These are phyloP conservation scores for Coemansia sp. DNA, from an alignment of 192 early-diverging fungal species.

Conservation along the genomic window DNA sequence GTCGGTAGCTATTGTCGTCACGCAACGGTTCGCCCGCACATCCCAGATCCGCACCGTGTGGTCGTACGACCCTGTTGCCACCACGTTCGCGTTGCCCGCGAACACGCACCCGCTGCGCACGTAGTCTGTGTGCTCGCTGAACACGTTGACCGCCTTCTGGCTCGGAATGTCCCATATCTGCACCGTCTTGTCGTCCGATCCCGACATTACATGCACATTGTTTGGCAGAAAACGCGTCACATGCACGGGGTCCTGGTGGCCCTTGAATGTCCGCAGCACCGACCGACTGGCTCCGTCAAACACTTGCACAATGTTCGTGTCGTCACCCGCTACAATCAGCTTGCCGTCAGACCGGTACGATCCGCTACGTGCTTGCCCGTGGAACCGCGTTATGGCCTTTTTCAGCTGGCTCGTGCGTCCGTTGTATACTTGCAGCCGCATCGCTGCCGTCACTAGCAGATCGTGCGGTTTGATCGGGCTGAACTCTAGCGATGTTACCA, in stretches of 20 bases:
- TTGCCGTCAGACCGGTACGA: conserved; percentile 83
- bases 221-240: conserved; percentile 78
- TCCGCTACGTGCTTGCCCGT: conserved; percentile 80
- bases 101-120: conserved; percentile 76
- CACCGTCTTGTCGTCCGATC: conserved; percentile 91
- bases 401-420: conserved; percentile 79
- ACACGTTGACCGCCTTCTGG: conserved; percentile 64
- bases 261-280: conserved; percentile 67
- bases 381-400: conserved; percentile 91
- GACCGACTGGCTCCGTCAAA: conserved; percentile 67
- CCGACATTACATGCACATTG: conserved; percentile 80
- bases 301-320: conserved; percentile 81
- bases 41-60: conserved; percentile 95
- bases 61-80: conserved; percentile 92
- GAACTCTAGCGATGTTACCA: conserved; percentile 81
- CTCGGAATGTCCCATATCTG: conserved; percentile 92
- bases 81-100: conserved; percentile 74
- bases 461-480: conserved; percentile 78
- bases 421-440: conserved; percentile 91
- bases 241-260: conserved; percentile 73
- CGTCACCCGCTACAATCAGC: conserved; percentile 91
- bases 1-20: conserved; percentile 76
- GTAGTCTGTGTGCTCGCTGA: conserved; percentile 89
- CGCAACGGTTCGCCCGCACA: conserved; percentile 69
- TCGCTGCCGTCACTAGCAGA: conserved; percentile 87